Base-by-base conservation (phyloP, 1,284 basidiomycete genomes). In the Microbotryum violaceum region DNA sequence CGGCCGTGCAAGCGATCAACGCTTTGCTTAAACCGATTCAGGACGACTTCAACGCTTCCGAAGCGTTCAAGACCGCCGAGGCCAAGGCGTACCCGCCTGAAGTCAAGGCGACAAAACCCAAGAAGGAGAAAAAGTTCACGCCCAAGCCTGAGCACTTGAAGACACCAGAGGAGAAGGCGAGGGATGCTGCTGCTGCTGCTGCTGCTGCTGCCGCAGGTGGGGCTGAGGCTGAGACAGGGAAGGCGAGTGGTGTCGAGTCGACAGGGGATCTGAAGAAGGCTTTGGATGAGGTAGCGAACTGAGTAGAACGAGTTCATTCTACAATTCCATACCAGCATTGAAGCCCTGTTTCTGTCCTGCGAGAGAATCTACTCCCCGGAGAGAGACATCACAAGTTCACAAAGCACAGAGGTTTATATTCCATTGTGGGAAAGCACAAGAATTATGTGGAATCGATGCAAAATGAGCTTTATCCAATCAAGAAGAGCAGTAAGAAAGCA, bases 11-110 rank as follows among this genome's bases (percentile, higher is more conserved):
- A 33, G 87, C 86, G 6, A 85, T 98, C 71, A 81, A 82, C 69
- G 78, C 78, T n/a, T 77, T 99, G 33, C 78, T 98, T 46, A 84
- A 83, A 33, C 94, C 94, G 0, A 86, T 99, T 56, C 83, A 87
- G 68, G 81, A 83, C 68, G 81, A 83, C 49, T 64, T 89, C 70
- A 82, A 86, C 69, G 82, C 78, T 61, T 84, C 84, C 70, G 82
- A 85, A 68, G 89, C 90, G 73, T 97, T 91, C 85, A 83, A 88
- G 75, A 82, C 82, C 73, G 79, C 86, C 10, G 87, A 89, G 74
- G 82, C 82, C 70, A 76, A 85, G 21, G 94, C 91, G 20, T 98
- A 97, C 79, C 92, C 92, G 0, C 82, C 86, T 72, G 83, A 84
- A 2, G 79, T 80, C 23, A 70, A 69, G 62, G 51, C 63, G 31